Conservation (phyloP, 768 basidiomycete species). For the Leucogyrophana mollusca region DNA sequence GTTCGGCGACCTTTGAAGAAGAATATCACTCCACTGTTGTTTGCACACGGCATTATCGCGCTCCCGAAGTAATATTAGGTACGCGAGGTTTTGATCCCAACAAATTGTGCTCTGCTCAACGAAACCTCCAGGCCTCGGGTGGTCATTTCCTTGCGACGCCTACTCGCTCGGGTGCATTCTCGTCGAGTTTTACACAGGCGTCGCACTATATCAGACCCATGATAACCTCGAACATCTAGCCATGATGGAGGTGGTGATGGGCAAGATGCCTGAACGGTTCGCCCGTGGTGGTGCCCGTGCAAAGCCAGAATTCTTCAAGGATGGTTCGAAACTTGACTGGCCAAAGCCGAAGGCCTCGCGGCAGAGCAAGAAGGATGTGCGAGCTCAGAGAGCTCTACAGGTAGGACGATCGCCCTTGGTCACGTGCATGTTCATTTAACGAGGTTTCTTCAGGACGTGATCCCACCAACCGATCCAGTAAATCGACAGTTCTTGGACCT, state of each 20-base stretch:
- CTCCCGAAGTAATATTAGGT: slow-evolving; percentile 99
- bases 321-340: slow-evolving; percentile 83
- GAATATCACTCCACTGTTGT: slow-evolving; percentile 99
- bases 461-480: slow-evolving; percentile 68
- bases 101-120: slow-evolving; percentile 12
- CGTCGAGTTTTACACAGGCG: slow-evolving; percentile 97
- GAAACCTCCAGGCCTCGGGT: slow-evolving; percentile 73
- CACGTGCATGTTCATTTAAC: background rate
- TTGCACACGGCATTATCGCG: slow-evolving; percentile 96
- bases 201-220: slow-evolving; percentile 98
- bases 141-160: slow-evolving; percentile 98
- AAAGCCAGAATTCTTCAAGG: slow-evolving; percentile 94
- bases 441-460: slow-evolving; percentile 63
- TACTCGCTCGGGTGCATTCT: slow-evolving; percentile 99
- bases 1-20: slow-evolving; percentile 95
- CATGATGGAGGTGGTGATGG: slow-evolving; percentile 99
- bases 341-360: slow-evolving; percentile 85
- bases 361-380: slow-evolving; percentile 93
- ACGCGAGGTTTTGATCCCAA: slow-evolving; percentile 22
- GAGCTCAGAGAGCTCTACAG: slow-evolving; percentile 72
- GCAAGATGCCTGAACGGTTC: slow-evolving; percentile 91
- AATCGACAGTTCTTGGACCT: slow-evolving; percentile 86
- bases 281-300: slow-evolving; percentile 69
- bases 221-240: slow-evolving; percentile 99
- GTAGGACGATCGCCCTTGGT: slow-evolving; percentile 42